Base-by-base conservation (phyloP, 2,329 filamentous ascomycete species). In the Madurella fahalii region DNA sequence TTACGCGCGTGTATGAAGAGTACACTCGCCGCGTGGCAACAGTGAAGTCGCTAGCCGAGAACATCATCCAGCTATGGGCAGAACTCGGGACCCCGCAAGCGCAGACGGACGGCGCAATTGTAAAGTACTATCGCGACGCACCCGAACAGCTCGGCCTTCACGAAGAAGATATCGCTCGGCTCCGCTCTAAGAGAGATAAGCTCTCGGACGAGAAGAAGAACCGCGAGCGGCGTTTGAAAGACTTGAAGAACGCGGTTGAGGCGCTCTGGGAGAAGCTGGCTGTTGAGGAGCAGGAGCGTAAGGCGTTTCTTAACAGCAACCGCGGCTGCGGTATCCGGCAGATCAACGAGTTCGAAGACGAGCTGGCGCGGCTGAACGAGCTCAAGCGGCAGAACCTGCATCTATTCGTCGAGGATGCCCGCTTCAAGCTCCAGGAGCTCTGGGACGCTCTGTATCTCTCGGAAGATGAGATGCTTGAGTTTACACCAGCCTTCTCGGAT, bases 391-490 rank as follows among this genome's bases (percentile, higher is more conserved):
- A 99, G 69, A 96, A 99, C 65, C 78, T 99, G 59, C 92, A 96
- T 68, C 73, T 97, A 4, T 99, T 99, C 65, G 90, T 99, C 11
- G 94, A 97, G 69, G 94, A 99, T 74, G 87, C 93, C 17, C 83
- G 95, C 40, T 89, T 85, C 72, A 90, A 89, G 68, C 80, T 99
- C 11, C 93, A 97, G 70, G 92, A 95, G 67, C 82, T 99, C 0
- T 99, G 95, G 94, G 94, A 99, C 68, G 79, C 84, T 0, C 76
- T 99, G 1, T 97, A 94, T 75, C 92, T 95, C 67, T 96, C 90
- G 0, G 94, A 99, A 68, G 94, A 99, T 66, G 94, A 99, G 74
- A 97, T 97, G 92, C 83, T 97, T 53, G 92, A 96, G 63, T 99
- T 99, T 64, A 94, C 92, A 0, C 94, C 95, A 0, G 94, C 92